phyloP scores from a whole-genome alignment of 164 flowering plant species.

The Vitis rotundifolia region DNA sequence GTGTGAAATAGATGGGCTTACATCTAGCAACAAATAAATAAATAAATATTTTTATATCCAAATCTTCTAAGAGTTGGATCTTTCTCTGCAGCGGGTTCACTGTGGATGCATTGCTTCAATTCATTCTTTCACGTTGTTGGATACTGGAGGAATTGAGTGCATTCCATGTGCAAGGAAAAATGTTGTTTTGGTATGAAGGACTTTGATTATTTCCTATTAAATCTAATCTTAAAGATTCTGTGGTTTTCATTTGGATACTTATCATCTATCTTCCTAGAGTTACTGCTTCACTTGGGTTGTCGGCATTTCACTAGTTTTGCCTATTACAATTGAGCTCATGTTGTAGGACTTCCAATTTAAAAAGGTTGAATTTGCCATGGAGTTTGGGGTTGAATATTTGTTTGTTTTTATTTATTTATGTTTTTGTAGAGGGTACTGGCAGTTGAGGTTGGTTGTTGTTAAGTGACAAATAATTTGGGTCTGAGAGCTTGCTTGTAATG shows the following conservation, averaged over 20 bases:
- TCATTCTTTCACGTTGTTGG: slow-evolving; percentile 59
- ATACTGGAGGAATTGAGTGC: slow-evolving; percentile 91
- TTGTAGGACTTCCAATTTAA: neutral
- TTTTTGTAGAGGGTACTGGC: no score
- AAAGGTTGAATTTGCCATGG: neutral
- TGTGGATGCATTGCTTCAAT: slow-evolving; percentile 91
- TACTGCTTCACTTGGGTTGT: neutral
- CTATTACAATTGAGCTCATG: neutral
- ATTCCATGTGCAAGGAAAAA: slow-evolving; percentile 70
- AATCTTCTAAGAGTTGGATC: neutral
- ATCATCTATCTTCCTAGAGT: neutral
- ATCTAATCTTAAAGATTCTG: no score
- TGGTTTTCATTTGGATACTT: no score
- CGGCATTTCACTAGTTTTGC: neutral
- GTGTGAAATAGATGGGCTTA: neutral
- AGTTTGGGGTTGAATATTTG: no score
- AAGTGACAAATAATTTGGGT: no score
- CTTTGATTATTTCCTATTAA: neutral
- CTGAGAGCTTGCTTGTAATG: no score
- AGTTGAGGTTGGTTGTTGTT: no score
- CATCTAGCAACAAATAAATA: no score
- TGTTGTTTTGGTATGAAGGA: slow-evolving; percentile 46
- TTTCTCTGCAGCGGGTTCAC: slow-evolving; percentile 70
- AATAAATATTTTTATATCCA: no score
- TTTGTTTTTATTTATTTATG: no score